Conservation (phyloP, 2,329 filamentous ascomycete genomes). For the Penicillium oxalicum region DNA sequence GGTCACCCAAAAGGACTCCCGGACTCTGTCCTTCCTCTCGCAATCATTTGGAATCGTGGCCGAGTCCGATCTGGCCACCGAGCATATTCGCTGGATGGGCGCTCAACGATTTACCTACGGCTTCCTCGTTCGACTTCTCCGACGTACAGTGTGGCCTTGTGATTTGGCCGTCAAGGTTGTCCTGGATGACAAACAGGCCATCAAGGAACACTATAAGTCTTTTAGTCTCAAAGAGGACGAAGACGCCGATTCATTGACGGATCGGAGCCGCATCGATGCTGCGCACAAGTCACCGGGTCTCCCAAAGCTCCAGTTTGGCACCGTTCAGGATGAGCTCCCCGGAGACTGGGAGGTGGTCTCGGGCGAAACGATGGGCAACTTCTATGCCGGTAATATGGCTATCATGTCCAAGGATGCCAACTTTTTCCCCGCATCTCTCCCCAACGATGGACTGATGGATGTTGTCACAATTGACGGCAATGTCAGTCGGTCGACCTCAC, state of each 20-base stretch:
- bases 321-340: slow-evolving; percentile 69
- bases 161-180: slow-evolving; percentile 82
- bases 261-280: slow-evolving; percentile 25
- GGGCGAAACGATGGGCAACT: slow-evolving; percentile 76
- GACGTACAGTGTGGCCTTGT: slow-evolving; percentile 76
- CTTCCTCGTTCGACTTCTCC: slow-evolving; percentile 68
- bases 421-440: slow-evolving; percentile 74
- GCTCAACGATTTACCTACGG: slow-evolving; percentile 77
- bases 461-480: slow-evolving; percentile 74
- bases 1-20: slow-evolving; percentile 70
- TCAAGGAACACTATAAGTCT: slow-evolving; percentile 65
- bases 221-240: slow-evolving; percentile 34
- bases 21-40: slow-evolving; percentile 80
- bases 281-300: slow-evolving; percentile 51
- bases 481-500: slow-evolving; percentile 58
- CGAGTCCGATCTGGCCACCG: slow-evolving; percentile 82
- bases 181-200: slow-evolving; percentile 65
- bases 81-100: slow-evolving; percentile 91
- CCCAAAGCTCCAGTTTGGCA: slow-evolving; percentile 72
- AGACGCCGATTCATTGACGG: slow-evolving; percentile 4
- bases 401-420: slow-evolving; percentile 83
- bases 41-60: slow-evolving; percentile 87
- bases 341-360: slow-evolving; percentile 68
- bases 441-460: slow-evolving; percentile 80
- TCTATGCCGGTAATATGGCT: slow-evolving; percentile 92